Base-by-base conservation (phyloP, 192 early-diverging fungal species). In the Coemansia erecta region DNA sequence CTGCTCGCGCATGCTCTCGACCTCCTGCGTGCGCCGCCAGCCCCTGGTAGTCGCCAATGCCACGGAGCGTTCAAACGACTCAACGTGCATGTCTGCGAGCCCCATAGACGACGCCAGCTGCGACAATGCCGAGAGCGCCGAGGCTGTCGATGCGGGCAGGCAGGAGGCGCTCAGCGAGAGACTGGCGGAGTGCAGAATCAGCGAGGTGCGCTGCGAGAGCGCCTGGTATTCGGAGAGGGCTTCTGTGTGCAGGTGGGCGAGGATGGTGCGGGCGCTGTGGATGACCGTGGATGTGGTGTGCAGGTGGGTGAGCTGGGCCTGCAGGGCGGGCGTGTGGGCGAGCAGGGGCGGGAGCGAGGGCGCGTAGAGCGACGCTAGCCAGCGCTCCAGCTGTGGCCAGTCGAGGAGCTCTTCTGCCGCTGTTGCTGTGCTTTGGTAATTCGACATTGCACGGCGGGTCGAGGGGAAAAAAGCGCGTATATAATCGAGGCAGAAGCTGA, bases 1-100 rank as follows among this genome's bases (percentile, higher is more conserved):
- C 42, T 64, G 60, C 21, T 60, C 58, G 8, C n/a, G 22, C 9
- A 56, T 17, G 7, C 28, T 31, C 12, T 8, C n/a, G 14, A 56
- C 51, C 1, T 63, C 15, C 10, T 46, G 59, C 8, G 33, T 19
- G 21, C 66, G 59, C 3, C 57, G 56, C 26, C 61, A 49, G 49
- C 23, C 60, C 1, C 24, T 22, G 11, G 70, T 70, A 4, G 73
- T 70, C 12, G 31, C 39, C 2, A 28, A n/a, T 17, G 66, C 50
- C 2, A 77, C 53, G 1, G 73, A 67, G 14, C 56, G 52, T 18
- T 77, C 73, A 60, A 77, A 77, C 12, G 63, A 50, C 48, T 70
- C 73, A 0, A 44, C 9, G 31, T 53, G 68, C 64, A 70, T 62
- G 31, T 66, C 48, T 0, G 68, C 8, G 0, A 70, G 56, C 4